Evolutionary conservation across 306 rosid genomes (phyloP), one percentile per base, ranked within the genome.

Genomic region (Rosa chinensis): DNA sequence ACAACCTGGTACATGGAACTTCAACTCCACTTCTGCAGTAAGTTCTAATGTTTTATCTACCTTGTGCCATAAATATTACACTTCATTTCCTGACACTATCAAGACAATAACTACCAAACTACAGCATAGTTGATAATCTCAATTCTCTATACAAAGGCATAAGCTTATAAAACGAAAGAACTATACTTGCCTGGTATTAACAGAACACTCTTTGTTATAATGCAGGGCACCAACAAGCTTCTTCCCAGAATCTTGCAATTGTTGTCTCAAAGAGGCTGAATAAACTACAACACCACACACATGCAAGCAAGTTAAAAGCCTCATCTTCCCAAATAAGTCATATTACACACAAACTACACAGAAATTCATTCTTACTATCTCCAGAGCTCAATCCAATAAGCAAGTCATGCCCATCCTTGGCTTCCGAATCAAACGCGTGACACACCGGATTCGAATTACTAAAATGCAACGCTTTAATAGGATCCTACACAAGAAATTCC

Each of bases 321-420:
- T 7, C 48, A 63, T 10, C 62, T 63, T 63, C 72, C 84, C 25
- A 25, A 68, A 74, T 81, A 74, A 62, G 5, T 10, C 64, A 63
- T 63, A 84, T 72, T 14, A 79, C 59, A 84, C 37, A 42, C 43
- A 44, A 70, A 48, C 59, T 39, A 76, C 62, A 83, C 44, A 42
- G 47, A 40, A 70, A 40, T 1, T 16, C 64, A 14, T 62, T 44
- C 47, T 89, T 88, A 96, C 99, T 93, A 89, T 96, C 99, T 21
- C 99, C 99, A 52, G 99, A 85, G 83, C 53, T 90, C 87, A 93
- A 85, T 73, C 99, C 99, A 48, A 93, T 86, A 73, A 96, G 89
- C 88, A 96, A 89, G 85, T 96, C 99, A 82, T 96, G 98, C 20
- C 99, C 97, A 84, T 96, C 99, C 93, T 88, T 93, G 20, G 99